Percentiles rank a stretch among this genome's conserved stretches.
phyloP scores from a whole-genome alignment of 2,329 filamentous ascomycete species.

The Fusarium stilboides region DNA sequence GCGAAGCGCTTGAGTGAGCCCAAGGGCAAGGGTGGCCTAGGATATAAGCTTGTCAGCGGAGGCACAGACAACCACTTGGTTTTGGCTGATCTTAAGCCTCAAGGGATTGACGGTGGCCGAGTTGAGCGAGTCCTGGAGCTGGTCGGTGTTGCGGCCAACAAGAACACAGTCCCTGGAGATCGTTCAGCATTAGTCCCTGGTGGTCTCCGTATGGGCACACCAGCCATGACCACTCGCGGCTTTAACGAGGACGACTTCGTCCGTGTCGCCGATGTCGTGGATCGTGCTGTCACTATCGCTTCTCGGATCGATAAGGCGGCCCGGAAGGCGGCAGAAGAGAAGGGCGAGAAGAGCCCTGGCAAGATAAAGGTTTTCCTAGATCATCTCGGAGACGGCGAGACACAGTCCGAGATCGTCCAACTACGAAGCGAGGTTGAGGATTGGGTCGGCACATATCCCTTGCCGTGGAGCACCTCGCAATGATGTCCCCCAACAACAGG shows the following conservation, averaged over 20 bases:
- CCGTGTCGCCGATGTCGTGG: conserved; percentile 87
- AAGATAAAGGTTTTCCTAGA: conserved; percentile 78
- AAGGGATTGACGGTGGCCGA: conserved; percentile 88
- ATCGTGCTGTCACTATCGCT: conserved; percentile 85
- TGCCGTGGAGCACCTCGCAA: conserved; percentile 73
- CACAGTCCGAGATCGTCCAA: conserved; percentile 79
- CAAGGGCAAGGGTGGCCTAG: conserved; percentile 83
- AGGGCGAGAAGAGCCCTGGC: conserved; percentile 75
- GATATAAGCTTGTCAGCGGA: conserved; percentile 91
- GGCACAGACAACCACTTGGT: conserved; percentile 99
- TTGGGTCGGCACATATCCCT: conserved; percentile 81
- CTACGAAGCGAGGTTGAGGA: conserved; percentile 81
- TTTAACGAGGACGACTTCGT: conserved; percentile 91
- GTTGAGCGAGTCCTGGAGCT: conserved; percentile 93
- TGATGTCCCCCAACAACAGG: conserved; percentile 29
- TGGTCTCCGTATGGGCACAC: conserved; percentile 93
- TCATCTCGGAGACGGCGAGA: conserved; percentile 77
- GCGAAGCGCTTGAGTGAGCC: conserved; percentile 75
- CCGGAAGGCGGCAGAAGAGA: conserved; percentile 77
- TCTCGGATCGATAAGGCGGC: conserved; percentile 81
- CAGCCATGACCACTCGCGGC: conserved; percentile 98
- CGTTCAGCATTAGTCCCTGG: conserved; percentile 93
- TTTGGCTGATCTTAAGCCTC: conserved; percentile 90
- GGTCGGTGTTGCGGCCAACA: conserved; percentile 97
- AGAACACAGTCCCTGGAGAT: conserved; percentile 98